Conservation (phyloP, 2,329 filamentous ascomycete species). For the Aureobasidium sp. region DNA sequence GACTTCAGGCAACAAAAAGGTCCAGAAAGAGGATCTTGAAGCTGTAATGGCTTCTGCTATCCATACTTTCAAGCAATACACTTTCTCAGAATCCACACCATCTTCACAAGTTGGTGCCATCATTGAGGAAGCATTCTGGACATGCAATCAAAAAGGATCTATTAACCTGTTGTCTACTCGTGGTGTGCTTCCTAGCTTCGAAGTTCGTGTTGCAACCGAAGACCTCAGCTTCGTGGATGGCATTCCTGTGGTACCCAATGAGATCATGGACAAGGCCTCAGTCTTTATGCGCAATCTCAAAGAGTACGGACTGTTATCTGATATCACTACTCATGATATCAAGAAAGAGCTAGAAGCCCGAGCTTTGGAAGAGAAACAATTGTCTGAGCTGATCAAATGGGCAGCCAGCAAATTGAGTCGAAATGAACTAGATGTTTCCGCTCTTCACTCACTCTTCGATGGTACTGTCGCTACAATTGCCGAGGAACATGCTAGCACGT, state of each 20-base stretch:
- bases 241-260: slow-evolving; percentile 76
- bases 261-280: slow-evolving; percentile 57
- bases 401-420: slow-evolving; percentile 60
- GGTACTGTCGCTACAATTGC: slow-evolving; percentile 65
- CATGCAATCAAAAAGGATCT: slow-evolving; percentile 67
- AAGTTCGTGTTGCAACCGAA: slow-evolving; percentile 67
- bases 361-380: slow-evolving; percentile 68
- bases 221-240: slow-evolving; percentile 73
- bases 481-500: slow-evolving; percentile 41
- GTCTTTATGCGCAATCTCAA: slow-evolving; percentile 72
- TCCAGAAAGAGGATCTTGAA: slow-evolving; percentile 55
- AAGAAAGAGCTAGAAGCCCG: slow-evolving; percentile 73
- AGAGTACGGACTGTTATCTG: slow-evolving; percentile 77
- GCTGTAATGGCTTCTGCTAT: slow-evolving; percentile 68
- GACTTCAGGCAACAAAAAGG: slow-evolving; percentile 29
- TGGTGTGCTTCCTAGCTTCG: slow-evolving; percentile 75
- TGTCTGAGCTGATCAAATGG: slow-evolving; percentile 80
- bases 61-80: slow-evolving; percentile 80
- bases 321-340: slow-evolving; percentile 81
- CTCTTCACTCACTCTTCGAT: slow-evolving; percentile 62
- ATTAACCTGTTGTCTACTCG: slow-evolving; percentile 85
- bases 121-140: slow-evolving; percentile 96
- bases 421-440: slow-evolving; percentile 63
- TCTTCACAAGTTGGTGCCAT: slow-evolving; percentile 73
- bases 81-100: slow-evolving; percentile 82